Evolutionary conservation across 176 grass and related monocot species (phyloP).

Genomic region (Cymbopogon citratus): DNA sequence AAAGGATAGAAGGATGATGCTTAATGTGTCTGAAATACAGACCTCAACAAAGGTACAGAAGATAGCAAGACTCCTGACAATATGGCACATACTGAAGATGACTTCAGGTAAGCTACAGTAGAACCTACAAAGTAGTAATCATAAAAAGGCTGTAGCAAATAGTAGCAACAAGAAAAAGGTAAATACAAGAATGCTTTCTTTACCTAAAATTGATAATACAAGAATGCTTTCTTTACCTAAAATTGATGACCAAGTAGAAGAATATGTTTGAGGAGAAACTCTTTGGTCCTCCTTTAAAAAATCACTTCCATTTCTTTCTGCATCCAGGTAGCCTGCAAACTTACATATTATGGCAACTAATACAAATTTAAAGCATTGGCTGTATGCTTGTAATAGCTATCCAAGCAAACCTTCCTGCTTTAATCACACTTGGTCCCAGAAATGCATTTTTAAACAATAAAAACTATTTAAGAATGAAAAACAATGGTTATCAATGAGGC

Average conservation of each 20-base stretch:
- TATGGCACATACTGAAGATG: neutral
- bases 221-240: neutral
- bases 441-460: neutral
- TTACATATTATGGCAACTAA: neutral
- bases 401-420: neutral
- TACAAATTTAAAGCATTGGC: neutral
- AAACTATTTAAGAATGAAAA: neutral
- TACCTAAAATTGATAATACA: too few relatives aligned
- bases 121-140: too few relatives aligned
- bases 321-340: neutral
- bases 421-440: neutral
- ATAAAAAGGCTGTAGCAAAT: too few relatives aligned
- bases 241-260: neutral
- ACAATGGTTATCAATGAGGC: neutral
- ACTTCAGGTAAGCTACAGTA: neutral
- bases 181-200: neutral
- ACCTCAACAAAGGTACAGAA: neutral
- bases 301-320: neutral
- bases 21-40: neutral
- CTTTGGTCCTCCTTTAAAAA: neutral
- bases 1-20: neutral
- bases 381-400: neutral
- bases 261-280: neutral
- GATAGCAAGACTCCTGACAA: neutral
- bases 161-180: too few relatives aligned